phyloP scores from a whole-genome alignment of 1,284 basidiomycete species.

The Cryptococcus amylolentus region DNA sequence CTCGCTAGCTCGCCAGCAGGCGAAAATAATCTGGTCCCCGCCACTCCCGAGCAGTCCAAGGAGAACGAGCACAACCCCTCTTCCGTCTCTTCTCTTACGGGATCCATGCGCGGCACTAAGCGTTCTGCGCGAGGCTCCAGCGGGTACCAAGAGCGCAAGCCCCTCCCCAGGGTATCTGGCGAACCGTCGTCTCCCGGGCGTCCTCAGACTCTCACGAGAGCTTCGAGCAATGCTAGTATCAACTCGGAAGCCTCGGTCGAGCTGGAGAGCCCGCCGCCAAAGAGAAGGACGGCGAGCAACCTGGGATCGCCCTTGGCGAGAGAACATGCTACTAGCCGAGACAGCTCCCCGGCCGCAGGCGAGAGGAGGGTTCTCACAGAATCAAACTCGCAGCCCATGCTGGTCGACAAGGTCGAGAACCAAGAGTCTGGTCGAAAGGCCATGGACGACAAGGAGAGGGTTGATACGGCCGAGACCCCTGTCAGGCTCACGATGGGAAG shows the following conservation, averaged over 20 bases:
- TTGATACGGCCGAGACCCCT: not conserved
- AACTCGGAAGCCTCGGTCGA: slow-evolving; percentile 11
- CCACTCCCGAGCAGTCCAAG: not conserved
- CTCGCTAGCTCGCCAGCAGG: not conserved
- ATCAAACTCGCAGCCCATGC: not conserved
- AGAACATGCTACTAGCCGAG: not conserved
- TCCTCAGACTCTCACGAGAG: slow-evolving; percentile 1
- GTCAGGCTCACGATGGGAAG: not conserved
- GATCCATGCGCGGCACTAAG: slow-evolving; percentile 19
- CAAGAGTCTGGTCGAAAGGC: not conserved
- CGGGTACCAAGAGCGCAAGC: not conserved
- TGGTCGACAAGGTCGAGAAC: not conserved
- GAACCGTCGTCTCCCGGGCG: not conserved
- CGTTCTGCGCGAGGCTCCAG: slow-evolving; percentile 10
- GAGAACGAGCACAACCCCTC: not conserved
- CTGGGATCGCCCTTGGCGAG: slow-evolving; percentile 10
- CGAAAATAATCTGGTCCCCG: not conserved
- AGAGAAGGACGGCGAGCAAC: slow-evolving; percentile 6
- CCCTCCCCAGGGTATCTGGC: slow-evolving; percentile 6
- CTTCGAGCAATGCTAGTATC: slow-evolving; percentile 12
- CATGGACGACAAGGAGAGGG: not conserved
- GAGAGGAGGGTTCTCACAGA: slow-evolving; percentile 6
- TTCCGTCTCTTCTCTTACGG: not conserved
- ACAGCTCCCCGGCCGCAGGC: not conserved
- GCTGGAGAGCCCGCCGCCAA: slow-evolving; percentile 14